A percentile compares a stretch with the other conserved stretches of the same genome.
phyloP scores from a whole-genome alignment of 805 yeast genomes.

The Ogataea glucozyma region DNA sequence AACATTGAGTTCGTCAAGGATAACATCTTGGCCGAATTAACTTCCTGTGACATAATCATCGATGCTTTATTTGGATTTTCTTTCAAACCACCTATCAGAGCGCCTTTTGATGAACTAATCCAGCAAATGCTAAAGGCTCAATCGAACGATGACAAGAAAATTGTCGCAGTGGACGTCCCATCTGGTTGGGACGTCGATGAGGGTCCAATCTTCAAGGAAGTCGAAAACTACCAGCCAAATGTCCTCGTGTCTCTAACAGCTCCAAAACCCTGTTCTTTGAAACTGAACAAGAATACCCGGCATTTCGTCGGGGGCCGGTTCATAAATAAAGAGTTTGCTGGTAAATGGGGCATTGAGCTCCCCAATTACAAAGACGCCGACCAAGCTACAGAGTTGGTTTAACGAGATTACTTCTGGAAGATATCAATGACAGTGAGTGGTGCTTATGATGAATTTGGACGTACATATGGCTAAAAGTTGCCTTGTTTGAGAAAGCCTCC shows the following conservation, averaged over 20 bases:
- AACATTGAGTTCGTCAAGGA: constrained; percentile 55
- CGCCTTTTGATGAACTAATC: constrained; percentile 63
- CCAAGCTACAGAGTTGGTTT: constrained; percentile 46
- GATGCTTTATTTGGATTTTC: constrained; percentile 94
- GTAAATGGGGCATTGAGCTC: constrained; percentile 67
- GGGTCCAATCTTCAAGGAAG: constrained; percentile 59
- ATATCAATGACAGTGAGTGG: too few relatives aligned
- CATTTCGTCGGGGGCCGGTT: constrained; percentile 95
- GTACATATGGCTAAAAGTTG: neutral
- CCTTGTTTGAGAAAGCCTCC: neutral
- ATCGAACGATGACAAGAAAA: constrained; percentile 43
- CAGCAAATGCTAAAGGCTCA: constrained; percentile 39
- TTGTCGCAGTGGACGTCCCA: constrained; percentile 86
- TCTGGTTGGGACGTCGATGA: constrained; percentile 96
- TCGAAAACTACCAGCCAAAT: constrained; percentile 48
- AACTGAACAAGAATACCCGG: constrained; percentile 41
- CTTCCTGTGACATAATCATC: constrained; percentile 50
- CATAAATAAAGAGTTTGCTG: constrained; percentile 64
- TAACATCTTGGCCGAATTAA: constrained; percentile 31
- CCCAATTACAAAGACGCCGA: constrained; percentile 60
- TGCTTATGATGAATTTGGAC: neutral
- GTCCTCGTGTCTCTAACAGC: constrained; percentile 85
- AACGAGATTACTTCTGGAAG: too few relatives aligned
- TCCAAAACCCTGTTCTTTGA: constrained; percentile 82
- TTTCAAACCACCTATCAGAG: constrained; percentile 83